These are phyloP conservation scores for Onygena corvina DNA, from an alignment of 2,329 filamentous ascomycete species.

Conservation along the genomic window DNA sequence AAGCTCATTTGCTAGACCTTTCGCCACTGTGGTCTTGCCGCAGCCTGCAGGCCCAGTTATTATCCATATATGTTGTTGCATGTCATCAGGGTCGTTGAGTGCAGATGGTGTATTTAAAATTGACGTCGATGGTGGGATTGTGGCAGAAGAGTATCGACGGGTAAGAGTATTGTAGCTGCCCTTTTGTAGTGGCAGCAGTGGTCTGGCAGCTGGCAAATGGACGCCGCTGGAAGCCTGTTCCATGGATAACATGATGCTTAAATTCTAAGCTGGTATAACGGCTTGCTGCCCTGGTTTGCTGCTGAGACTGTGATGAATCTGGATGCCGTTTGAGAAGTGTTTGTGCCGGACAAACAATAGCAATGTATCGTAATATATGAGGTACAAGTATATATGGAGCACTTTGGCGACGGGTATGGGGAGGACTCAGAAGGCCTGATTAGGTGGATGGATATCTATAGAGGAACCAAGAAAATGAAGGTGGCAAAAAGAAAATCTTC, in stretches of 20 bases:
- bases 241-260: conserved; percentile 31
- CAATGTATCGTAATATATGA: background rate
- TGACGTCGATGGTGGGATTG: background rate
- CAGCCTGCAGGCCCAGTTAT: conserved; percentile 69
- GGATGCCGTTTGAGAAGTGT: background rate
- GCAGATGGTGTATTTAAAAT: conserved; percentile 12
- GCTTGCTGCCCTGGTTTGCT: conserved; percentile 2
- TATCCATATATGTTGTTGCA: conserved; percentile 65
- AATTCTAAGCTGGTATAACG: background rate
- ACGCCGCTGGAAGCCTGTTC: conserved; percentile 21
- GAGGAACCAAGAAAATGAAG: background rate
- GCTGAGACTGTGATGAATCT: background rate
- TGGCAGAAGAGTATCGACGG: background rate
- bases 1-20: conserved; percentile 50
- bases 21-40: conserved; percentile 65
- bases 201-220: conserved; percentile 7
- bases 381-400: background rate
- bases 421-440: background rate
- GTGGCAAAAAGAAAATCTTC: background rate
- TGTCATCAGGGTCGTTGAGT: conserved; percentile 12
- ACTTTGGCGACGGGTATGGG: background rate
- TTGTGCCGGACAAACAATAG: conserved; percentile 5
- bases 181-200: conserved; percentile 1
- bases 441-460: background rate
- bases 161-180: background rate